These are phyloP conservation scores for Diversispora epigaea DNA, from an alignment of 192 early-diverging fungal species.

Conservation along the genomic window DNA sequence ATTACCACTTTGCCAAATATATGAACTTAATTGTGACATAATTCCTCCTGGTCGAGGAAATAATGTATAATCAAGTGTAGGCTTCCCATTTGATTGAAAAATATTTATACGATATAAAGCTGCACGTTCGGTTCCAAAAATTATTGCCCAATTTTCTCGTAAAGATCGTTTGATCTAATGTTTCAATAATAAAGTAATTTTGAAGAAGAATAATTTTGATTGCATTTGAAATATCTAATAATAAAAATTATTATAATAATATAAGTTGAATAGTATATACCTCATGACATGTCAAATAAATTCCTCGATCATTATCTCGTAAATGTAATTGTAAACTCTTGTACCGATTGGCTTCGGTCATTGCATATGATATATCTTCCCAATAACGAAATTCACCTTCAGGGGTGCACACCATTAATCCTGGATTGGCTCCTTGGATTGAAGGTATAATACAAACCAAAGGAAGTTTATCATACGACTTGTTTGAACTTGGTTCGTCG, in stretches of 20 bases:
- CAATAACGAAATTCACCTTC: conserved; percentile 35
- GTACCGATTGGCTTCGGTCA: background rate
- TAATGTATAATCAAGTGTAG: conserved; percentile 5
- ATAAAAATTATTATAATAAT: background rate
- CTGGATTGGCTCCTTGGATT: background rate
- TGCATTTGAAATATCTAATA: background rate
- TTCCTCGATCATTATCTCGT: conserved; percentile 14
- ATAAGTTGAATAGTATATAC: too few relatives aligned
- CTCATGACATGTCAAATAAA: conserved; percentile 21
- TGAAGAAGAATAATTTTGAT: background rate
- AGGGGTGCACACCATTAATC: conserved; percentile 26
- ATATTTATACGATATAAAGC: conserved; percentile 12
- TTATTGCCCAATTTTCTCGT: conserved; percentile 11
- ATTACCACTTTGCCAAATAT: conserved; percentile 12
- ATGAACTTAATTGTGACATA: background rate
- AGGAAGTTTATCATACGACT: conserved; percentile 23
- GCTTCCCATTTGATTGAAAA: background rate
- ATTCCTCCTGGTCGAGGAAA: background rate
- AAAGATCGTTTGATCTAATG: conserved; percentile 4
- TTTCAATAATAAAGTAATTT: background rate
- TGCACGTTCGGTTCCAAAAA: background rate
- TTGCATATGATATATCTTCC: conserved; percentile 16
- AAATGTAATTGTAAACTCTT: conserved; percentile 21
- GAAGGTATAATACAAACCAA: conserved; percentile 28
- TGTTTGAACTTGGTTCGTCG: too few relatives aligned